Conservation (phyloP, 352 stramenopile species). For the Phytopythium oedochilum region DNA sequence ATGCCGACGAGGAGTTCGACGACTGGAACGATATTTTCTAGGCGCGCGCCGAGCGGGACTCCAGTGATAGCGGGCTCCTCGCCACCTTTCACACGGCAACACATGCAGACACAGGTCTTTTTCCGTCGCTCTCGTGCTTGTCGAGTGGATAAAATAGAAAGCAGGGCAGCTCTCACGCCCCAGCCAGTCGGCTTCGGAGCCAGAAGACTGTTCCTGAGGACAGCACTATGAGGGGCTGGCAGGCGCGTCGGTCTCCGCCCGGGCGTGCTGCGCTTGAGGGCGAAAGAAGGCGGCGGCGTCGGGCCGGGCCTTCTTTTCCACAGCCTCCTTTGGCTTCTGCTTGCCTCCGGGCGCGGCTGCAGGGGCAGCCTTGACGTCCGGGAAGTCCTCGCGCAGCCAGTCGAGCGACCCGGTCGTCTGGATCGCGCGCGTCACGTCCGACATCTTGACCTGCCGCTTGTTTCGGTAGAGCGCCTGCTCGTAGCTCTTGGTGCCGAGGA, state of each 20-base stretch:
- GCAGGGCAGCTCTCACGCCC: neutral
- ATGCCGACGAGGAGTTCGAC: conserved; percentile 75
- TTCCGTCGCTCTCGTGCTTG: neutral
- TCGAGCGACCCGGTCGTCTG: conserved; percentile 72
- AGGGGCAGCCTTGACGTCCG: conserved; percentile 35
- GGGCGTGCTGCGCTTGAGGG: neutral
- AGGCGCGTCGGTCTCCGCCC: neutral
- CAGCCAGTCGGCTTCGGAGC: neutral
- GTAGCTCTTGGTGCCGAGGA: conserved; percentile 88
- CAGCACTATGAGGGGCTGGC: neutral
- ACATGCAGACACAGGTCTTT: neutral
- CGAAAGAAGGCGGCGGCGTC: conserved; percentile 56
- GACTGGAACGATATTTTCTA: conserved; percentile 90
- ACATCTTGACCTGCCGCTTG: conserved; percentile 74
- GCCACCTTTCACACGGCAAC: neutral
- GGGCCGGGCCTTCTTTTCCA: conserved; percentile 12
- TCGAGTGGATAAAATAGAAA: conserved; percentile 7
- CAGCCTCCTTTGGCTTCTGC: conserved; percentile 20
- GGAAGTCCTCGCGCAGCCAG: conserved; percentile 86
- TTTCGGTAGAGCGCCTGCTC: conserved; percentile 81
- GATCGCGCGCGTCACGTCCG: conserved; percentile 73
- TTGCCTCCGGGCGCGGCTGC: conserved; percentile 10
- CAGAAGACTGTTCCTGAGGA: no score
- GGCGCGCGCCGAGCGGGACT: neutral
- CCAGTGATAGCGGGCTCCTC: neutral